Evolutionary conservation across 2,329 filamentous ascomycete species (phyloP).

Genomic region (Colletotrichum trifolii): DNA sequence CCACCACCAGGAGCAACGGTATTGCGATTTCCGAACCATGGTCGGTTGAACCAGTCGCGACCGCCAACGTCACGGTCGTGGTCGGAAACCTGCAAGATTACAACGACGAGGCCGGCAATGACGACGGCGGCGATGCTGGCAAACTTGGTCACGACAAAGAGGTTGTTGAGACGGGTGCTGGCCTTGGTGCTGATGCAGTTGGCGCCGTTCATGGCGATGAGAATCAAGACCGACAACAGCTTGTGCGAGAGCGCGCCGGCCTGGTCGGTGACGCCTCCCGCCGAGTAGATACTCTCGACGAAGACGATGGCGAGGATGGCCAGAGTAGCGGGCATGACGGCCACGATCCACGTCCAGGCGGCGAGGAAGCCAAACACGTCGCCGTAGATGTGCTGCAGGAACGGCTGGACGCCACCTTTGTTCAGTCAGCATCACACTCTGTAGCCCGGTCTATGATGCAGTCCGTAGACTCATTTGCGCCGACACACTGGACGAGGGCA

Average conservation of each 20-base stretch:
- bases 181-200: slow-evolving; percentile 68
- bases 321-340: slow-evolving; percentile 72
- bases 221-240: slow-evolving; percentile 60
- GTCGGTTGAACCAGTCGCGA: slow-evolving; percentile 61
- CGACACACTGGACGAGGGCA: background rate
- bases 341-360: slow-evolving; percentile 74
- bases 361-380: slow-evolving; percentile 71
- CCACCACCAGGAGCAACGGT: slow-evolving; percentile 61
- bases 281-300: slow-evolving; percentile 68
- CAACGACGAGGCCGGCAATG: slow-evolving; percentile 59
- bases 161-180: slow-evolving; percentile 64
- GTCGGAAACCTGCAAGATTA: slow-evolving; percentile 51
- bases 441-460: too few relatives aligned
- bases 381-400: slow-evolving; percentile 70
- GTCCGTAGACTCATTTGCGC: too few relatives aligned
- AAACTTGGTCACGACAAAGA: slow-evolving; percentile 67
- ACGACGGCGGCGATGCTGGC: slow-evolving; percentile 60
- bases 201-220: slow-evolving; percentile 59
- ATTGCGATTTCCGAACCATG: slow-evolving; percentile 66
- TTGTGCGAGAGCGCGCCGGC: slow-evolving; percentile 59
- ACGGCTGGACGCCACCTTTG: slow-evolving; percentile 69
- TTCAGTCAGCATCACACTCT: background rate
- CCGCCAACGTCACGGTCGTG: slow-evolving; percentile 55
- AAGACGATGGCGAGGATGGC: slow-evolving; percentile 74
- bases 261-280: slow-evolving; percentile 58